Evolutionary conservation across 495 filamentous ascomycete genomes (phyloP), one percentile per base, ranked within the genome.

Genomic region (Pseudomonodictys pantanalensis): DNA sequence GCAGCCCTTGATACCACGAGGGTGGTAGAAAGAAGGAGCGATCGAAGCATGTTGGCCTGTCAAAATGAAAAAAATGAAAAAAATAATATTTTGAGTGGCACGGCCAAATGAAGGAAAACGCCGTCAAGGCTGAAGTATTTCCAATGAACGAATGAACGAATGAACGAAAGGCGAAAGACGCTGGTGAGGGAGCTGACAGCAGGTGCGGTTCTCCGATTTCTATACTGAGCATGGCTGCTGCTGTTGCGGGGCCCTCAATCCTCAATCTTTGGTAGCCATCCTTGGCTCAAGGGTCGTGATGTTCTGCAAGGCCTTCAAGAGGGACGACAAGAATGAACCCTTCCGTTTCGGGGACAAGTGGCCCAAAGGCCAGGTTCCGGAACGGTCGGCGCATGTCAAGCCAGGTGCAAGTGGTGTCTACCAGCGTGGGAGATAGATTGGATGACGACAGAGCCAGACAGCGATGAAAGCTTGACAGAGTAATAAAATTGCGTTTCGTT

Each of bases 61-160:
- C n/a, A n/a, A n/a, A n/a, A n/a, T n/a, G n/a, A n/a, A 54, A 28
- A 54, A 38, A 39, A 50, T 26, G 41, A 17, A 30, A 30, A 44
- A 4, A 35, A 26, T 4, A 35, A 44, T 9, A 35, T 7, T 8
- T 7, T 35, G 46, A 7, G 49, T 12, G 24, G 57, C 57, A 52
- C 30, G 8, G 57, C 39, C 33, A 10, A 60, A 53, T 24, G 38
- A 53, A 29, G 9, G 48, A 23, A 53, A 47, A 22, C 53, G 57
- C 57, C 57, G 30, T 60, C 57, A 60, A 60, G 57, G 57, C 57
- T 51, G 28, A 28, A 52, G n/a, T n/a, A n/a, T n/a, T n/a, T n/a
- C n/a, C n/a, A 58, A 52, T 30, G 56, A 51, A 52, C 42, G 44
- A 39, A 42, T 28, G 33, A 52, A 47, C 43, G 35, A 38, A 33